Base-by-base conservation (phyloP, 2,329 filamentous ascomycete species). In the Nemania abortiva region DNA sequence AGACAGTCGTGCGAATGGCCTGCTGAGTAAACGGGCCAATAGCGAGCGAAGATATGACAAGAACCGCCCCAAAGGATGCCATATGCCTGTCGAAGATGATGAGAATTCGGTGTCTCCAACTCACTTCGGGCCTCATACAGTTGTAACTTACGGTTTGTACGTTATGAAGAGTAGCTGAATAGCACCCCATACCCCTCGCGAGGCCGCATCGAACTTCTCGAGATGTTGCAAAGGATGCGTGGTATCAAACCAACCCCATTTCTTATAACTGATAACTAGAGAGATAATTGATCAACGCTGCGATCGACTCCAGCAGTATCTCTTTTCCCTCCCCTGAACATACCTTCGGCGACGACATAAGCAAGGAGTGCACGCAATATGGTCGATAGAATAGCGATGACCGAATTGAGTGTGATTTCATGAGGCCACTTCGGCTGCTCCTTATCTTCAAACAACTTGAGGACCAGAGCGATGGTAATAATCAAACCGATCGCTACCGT, bases 1-100 rank as follows among this genome's bases (percentile, higher is more conserved):
- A 49, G 47, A 49, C 47, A 24, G 47, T 49, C 47, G 47, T 49
- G 18, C 47, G 47, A n/a, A 49, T 49, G 47, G 47, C 47, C 13
- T 49, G 47, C 47, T 49, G 47, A 5, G 47, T 49, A 49, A 49
- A 49, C 47, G 47, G 47, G 47, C 47, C 47, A 49, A 49, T 49
- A 20, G 47, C 47, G 13, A 49, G 47, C 7, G 47, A 49, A 7
- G 20, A 24, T 22, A 49, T 22, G n/a, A 49, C 47, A 22, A 49
- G 47, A 49, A 49, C 4, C 1, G 47, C 47, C 6, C 47, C 47
- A 49, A 49, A 49, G n/a, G 47, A 49, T 49, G 47, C 47, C n/a
- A 49, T 49, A 22, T 49, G 47, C 47, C 47, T 49, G 47, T 49
- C 20, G n/a, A 24, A 24, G 22, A 24, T 49, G n/a, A n/a, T n/a